Conservation (phyloP, 495 filamentous ascomycete species). For the Extremus antarcticus region DNA sequence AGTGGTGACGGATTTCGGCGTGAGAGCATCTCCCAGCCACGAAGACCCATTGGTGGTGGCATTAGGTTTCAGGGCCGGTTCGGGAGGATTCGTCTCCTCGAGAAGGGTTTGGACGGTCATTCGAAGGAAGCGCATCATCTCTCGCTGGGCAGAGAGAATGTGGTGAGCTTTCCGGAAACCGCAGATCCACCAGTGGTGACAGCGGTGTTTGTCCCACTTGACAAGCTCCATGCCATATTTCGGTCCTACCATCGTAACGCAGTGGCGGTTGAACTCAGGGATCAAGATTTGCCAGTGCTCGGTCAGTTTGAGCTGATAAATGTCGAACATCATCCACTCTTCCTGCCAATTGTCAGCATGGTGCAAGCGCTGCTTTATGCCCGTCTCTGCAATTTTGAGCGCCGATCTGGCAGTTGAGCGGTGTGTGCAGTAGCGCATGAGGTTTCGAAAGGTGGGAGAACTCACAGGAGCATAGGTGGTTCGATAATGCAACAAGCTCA, state of each 20-base stretch:
- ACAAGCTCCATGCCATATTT: not conserved
- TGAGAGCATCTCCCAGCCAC: no score
- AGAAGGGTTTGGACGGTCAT: not conserved
- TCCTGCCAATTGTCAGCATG: not conserved
- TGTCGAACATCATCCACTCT: slow-evolving; percentile 2
- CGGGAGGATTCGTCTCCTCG: not conserved
- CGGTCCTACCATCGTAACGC: not conserved
- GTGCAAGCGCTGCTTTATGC: no score
- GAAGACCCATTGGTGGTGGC: no score
- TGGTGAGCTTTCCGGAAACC: not conserved
- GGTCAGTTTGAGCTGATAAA: not conserved
- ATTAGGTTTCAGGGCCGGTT: not conserved
- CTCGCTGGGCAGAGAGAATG: not conserved
- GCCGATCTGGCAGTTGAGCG: no score
- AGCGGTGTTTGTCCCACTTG: not conserved
- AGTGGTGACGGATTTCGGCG: no score
- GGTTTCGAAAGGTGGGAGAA: no score
- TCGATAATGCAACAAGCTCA: not conserved
- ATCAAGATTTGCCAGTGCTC: not conserved
- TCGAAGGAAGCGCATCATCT: not conserved
- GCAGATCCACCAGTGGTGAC: not conserved
- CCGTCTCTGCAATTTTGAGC: no score
- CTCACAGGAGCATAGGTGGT: not conserved
- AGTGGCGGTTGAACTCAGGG: not conserved
- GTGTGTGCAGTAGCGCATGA: no score